Evolutionary conservation across 768 basidiomycete species (phyloP), one percentile per base, ranked within the genome.

Genomic region (Glaciozyma martinii): DNA sequence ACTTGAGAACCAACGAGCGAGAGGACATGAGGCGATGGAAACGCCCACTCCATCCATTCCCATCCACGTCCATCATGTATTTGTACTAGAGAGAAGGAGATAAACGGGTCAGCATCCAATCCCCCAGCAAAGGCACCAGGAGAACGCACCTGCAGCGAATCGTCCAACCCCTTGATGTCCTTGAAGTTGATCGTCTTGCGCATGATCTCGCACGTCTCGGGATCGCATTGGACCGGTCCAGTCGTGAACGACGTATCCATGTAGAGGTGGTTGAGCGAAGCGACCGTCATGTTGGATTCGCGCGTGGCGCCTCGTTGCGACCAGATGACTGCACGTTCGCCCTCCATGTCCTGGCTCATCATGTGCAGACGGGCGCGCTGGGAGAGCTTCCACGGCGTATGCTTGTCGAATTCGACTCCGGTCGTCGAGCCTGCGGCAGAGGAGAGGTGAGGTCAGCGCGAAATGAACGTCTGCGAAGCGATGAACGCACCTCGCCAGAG

Each of bases 51-150:
- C 97, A 98, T 25, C 89, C 86, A 88, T 92, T 93, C 21, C 94
- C 93, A 73, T 95, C 93, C 62, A 98, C 37, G 76, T 97, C 94
- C 66, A 92, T 77, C 44, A 94, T 80, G 73, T 93, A 90, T 78
- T 95, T 94, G 80, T 92, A 90, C 64, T 85, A 80, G 16, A 81
- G 83, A 70, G 89, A 86, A 40, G 87, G 23, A 29, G 8, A n/a
- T n/a, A n/a, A n/a, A n/a, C n/a, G n/a, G n/a, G 18, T 42, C 60
- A 61, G 46, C 46, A 16, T 10, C 9, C 18, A 4, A 15, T 12
- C 65, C 12, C 56, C 56, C 47, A 5, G 16, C 29, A 7, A n/a
- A 7, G 32, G 23, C 10, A 46, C 23, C 27, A 44, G n/a, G 3
- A 18, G 19, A 25, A n/a, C 62, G 44, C 40, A 70, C 69, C 18